Percentiles rank a stretch among this genome's conserved stretches.
phyloP scores from a whole-genome alignment of 371 early-diverging fungal genomes.

The Parasitella parasitica region DNA sequence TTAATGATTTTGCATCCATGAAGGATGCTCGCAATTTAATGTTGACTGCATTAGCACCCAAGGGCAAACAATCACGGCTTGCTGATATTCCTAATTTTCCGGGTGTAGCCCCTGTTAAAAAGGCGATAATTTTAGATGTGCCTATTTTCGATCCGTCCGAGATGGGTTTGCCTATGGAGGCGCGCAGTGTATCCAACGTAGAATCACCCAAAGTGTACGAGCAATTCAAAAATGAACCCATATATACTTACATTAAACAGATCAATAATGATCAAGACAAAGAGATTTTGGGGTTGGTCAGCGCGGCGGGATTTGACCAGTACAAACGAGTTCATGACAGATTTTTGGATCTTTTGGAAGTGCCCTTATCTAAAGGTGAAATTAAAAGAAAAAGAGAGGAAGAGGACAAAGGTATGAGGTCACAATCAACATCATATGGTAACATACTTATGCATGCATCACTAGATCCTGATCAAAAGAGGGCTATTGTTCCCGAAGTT shows the following conservation, averaged over 20 bases:
- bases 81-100: constrained; percentile 21
- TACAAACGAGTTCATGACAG: constrained; percentile 27
- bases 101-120: constrained; percentile 13
- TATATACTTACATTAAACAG: constrained; percentile 7
- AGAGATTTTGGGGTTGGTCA: constrained; percentile 13
- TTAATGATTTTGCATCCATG: constrained; percentile 19
- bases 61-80: constrained; percentile 17
- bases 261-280: constrained; percentile 6
- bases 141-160: constrained; percentile 28
- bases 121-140: constrained; percentile 23
- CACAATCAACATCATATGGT: neutral
- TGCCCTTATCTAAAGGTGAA: constrained; percentile 26
- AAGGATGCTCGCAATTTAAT: constrained; percentile 24
- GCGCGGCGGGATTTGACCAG: constrained; percentile 23
- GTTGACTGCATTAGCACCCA: constrained; percentile 5
- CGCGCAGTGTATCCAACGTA: constrained; percentile 5
- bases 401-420: constrained; percentile 17
- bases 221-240: neutral
- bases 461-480: constrained; percentile 11
- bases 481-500: constrained; percentile 16
- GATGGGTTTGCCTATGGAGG: constrained; percentile 18
- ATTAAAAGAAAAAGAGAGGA: constrained; percentile 25
- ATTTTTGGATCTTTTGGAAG: constrained; percentile 27
- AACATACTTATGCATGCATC: neutral
- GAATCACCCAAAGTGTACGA: constrained; percentile 15